Base-by-base conservation (phyloP, 2,329 filamentous ascomycete species). In the Calonectria hawksworthii region DNA sequence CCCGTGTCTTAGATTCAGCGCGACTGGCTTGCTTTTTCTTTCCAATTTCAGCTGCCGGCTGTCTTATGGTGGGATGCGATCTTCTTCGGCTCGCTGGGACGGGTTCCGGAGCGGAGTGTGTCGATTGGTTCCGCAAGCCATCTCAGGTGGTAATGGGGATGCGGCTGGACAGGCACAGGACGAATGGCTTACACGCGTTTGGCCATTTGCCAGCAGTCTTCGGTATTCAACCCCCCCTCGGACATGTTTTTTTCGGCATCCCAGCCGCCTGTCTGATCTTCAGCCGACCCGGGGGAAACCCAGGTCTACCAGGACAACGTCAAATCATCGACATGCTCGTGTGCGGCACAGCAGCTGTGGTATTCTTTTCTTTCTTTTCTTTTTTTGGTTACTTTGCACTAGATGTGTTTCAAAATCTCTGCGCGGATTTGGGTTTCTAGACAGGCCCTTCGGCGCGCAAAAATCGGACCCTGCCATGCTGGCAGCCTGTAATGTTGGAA, bases 111-210 rank as follows among this genome's bases (percentile, higher is more conserved):
- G 26, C 41, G 68, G 54, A 66, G 44, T 7, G 64, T 11, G 36
- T 68, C 56, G 50, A 77, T 76, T 81, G 76, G 68, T 34, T 73
- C 72, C 70, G 63, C 36, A 70, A 63, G 54, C 69, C 52, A 65
- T 70, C 65, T 76, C 21, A 28, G 56, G n/a, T 52, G 50, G 65
- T 64, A 50, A 56, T 72, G 75, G 71, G 67, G 73, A 73, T 51
- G 72, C 63, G 67, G 65, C 74, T 76, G 71, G 61, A 71, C 73
- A 68, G 75, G 68, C 67, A 75, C 71, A 50, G 63, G 68, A 56
- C 51, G 73, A 75, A 77, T 74, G 70, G 54, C 75, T 80, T 79
- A 73, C 66, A 75, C 63, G 63, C 72, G 52, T 78, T 74, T 74
- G 74, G 73, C 72, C 41, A 68, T 30, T 41, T 63, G 34, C 51